Conservation (phyloP, 2,329 filamentous ascomycete genomes). For the Cyclaneusma minus region DNA sequence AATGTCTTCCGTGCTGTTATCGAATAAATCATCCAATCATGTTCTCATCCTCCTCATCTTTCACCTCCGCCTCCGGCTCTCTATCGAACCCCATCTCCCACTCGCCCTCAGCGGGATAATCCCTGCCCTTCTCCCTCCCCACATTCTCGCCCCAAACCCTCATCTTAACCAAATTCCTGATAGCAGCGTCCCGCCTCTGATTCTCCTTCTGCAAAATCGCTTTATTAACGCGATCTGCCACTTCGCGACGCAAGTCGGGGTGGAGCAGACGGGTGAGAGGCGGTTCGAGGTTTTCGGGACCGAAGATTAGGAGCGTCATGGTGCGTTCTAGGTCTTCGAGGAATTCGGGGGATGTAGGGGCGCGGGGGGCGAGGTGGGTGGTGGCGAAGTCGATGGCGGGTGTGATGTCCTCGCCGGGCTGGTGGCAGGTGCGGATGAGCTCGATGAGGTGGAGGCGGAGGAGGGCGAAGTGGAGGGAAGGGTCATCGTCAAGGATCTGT, state of each 20-base stretch:
- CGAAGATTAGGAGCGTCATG: conserved; percentile 83
- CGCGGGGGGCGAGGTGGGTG: conserved; percentile 71
- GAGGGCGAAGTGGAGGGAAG: conserved; percentile 74
- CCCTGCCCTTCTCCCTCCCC: conserved; percentile 18
- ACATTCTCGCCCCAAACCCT: conserved; percentile 65
- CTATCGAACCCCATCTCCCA: too few relatives aligned
- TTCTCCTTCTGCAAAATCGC: conserved; percentile 66
- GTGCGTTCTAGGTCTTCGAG: conserved; percentile 80
- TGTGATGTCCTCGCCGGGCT: conserved; percentile 54
- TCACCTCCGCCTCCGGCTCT: too few relatives aligned
- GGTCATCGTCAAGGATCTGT: conserved; percentile 76
- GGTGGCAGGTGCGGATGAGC: conserved; percentile 66
- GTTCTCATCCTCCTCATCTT: too few relatives aligned
- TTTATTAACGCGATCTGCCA: conserved; percentile 82
- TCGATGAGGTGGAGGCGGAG: conserved; percentile 87
- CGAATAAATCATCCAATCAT: too few relatives aligned
- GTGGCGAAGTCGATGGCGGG: conserved; percentile 73
- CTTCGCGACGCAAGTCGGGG: conserved; percentile 61
- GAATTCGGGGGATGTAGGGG: conserved; percentile 67
- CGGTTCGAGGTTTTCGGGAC: conserved; percentile 62
- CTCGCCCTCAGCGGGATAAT: conserved; percentile 16
- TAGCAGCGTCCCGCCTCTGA: conserved; percentile 61
- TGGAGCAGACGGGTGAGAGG: conserved; percentile 64
- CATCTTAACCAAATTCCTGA: conserved; percentile 66
- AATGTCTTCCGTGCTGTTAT: too few relatives aligned